Conservation (phyloP, 2,329 filamentous ascomycete species). For the Colletotrichum sp. region DNA sequence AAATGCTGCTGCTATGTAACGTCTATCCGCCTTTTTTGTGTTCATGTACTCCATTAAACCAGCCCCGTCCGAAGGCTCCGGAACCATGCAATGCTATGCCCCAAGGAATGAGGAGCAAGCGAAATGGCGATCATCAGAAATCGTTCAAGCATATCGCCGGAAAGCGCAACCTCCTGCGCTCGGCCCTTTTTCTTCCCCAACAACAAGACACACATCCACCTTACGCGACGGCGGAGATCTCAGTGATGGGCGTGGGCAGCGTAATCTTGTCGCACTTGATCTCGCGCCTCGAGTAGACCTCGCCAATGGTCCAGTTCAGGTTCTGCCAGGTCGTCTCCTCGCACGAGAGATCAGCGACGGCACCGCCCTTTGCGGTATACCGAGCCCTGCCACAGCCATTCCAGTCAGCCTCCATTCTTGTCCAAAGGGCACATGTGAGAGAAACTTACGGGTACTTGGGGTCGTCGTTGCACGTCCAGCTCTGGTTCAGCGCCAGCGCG, state of each 20-base stretch:
- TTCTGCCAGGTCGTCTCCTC: slow-evolving; percentile 30
- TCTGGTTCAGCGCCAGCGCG: slow-evolving; percentile 50
- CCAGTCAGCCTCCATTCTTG: not conserved
- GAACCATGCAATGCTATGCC: not conserved
- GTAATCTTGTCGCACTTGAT: slow-evolving; percentile 32
- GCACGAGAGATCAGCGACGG: slow-evolving; percentile 33
- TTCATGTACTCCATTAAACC: not conserved
- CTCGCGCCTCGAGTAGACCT: slow-evolving; percentile 34
- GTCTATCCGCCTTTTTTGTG: not conserved
- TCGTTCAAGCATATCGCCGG: not conserved
- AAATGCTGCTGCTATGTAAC: not conserved
- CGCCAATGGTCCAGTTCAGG: slow-evolving; percentile 33
- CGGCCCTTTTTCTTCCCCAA: not conserved
- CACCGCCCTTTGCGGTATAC: slow-evolving; percentile 32
- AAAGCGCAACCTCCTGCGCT: not conserved
- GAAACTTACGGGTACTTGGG: slow-evolving; percentile 19
- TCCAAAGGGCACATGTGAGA: not conserved
- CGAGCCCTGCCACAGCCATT: slow-evolving; percentile 20
- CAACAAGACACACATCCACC: not conserved
- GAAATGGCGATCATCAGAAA: not conserved
- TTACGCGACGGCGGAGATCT: slow-evolving; percentile 30
- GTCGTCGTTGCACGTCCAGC: slow-evolving; percentile 52
- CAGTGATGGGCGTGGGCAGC: slow-evolving; percentile 27
- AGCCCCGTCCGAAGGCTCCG: not conserved
- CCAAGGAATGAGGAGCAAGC: not conserved